A percentile compares a stretch with the other conserved stretches of the same genome.
Evolutionary conservation across 2,329 filamentous ascomycete genomes (phyloP).

Genomic region (Pyricularia sp.): DNA sequence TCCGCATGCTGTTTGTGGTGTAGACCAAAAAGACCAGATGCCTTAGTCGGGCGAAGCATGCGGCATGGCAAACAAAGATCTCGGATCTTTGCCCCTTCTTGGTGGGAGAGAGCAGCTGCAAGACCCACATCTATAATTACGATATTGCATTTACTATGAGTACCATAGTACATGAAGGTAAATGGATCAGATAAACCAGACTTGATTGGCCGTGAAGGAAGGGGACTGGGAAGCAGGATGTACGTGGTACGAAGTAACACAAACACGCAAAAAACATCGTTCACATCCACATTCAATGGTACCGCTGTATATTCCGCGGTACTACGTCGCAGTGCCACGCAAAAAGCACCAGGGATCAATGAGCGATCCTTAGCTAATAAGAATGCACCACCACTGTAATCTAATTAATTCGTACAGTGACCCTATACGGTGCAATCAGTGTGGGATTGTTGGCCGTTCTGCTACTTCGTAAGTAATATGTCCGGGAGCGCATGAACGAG

Average conservation of each 20-base stretch:
- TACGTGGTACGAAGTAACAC: background rate
- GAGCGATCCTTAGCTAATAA: background rate
- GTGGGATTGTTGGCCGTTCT: background rate
- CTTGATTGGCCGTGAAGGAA: background rate
- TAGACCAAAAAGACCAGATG: background rate
- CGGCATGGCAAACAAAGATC: background rate
- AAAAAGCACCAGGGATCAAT: background rate
- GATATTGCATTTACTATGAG: no score
- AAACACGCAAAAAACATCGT: background rate
- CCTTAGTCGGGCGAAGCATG: background rate
- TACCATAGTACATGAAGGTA: background rate
- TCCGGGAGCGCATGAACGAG: background rate
- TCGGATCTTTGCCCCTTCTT: background rate
- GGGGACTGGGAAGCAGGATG: background rate
- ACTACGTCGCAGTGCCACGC: background rate
- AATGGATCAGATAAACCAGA: background rate
- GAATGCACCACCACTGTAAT: background rate
- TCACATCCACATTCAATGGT: background rate
- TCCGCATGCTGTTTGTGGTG: background rate
- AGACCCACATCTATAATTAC: background rate
- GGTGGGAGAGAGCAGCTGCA: background rate
- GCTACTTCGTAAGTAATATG: no score
- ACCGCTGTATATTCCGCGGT: background rate
- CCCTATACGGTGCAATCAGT: background rate
- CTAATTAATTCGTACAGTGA: background rate